phyloP scores from a whole-genome alignment of 2,329 filamentous ascomycete species.

The Nigrograna mackinnonii region DNA sequence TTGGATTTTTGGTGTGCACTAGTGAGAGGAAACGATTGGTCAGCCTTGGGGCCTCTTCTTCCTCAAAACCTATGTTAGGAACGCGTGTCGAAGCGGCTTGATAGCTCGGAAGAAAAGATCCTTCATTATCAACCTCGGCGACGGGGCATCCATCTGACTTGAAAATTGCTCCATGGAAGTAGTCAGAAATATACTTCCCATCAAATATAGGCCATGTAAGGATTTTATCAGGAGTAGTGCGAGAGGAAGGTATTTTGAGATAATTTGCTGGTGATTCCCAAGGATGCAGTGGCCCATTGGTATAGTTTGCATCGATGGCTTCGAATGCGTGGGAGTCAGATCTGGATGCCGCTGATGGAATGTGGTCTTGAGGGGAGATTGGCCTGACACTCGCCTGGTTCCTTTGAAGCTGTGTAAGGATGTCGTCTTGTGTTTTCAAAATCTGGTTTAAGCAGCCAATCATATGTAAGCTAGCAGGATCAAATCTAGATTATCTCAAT shows the following conservation, averaged over 20 bases:
- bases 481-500: slow-evolving; percentile 6
- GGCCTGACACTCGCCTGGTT: too few species aligned
- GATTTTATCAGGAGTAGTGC: slow-evolving; percentile 18
- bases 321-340: neutral
- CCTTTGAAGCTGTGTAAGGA: slow-evolving; percentile 1
- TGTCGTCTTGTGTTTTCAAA: slow-evolving; percentile 3
- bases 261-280: neutral
- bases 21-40: slow-evolving; percentile 31
- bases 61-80: slow-evolving; percentile 19
- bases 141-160: slow-evolving; percentile 14
- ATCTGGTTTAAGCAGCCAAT: neutral
- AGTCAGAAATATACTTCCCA: too few species aligned
- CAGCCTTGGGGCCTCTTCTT: slow-evolving; percentile 27
- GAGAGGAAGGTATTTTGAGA: neutral
- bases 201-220: slow-evolving; percentile 35
- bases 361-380: too few species aligned
- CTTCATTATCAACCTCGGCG: neutral
- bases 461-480: slow-evolving; percentile 29
- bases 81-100: neutral
- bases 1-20: slow-evolving; percentile 39
- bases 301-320: neutral
- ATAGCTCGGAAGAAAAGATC: neutral
- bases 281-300: neutral
- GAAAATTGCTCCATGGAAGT: too few species aligned
- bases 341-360: too few species aligned